Percentiles rank a stretch among this genome's conserved stretches.
Evolutionary conservation across 78 protist genomes (phyloP).

Genomic region (Dictyostelium purpureum): DNA sequence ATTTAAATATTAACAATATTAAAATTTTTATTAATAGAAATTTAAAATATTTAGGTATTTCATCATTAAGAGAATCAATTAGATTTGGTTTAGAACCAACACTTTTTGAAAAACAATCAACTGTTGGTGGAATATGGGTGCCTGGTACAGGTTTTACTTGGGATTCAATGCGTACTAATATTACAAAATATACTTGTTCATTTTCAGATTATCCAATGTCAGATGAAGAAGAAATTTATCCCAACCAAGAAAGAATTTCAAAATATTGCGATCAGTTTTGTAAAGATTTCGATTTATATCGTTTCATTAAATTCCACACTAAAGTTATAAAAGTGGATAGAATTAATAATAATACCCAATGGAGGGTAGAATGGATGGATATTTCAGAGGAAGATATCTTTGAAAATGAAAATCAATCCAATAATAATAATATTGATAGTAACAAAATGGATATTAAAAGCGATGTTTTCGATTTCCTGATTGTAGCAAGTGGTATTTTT

Average conservation of each 20-base stretch:
- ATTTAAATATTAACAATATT: no score
- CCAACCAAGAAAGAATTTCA: not conserved
- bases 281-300: not conserved
- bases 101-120: slow-evolving; percentile 1
- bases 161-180: slow-evolving; percentile 14
- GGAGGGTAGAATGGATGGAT: not conserved
- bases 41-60: not conserved
- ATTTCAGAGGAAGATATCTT: no score
- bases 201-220: slow-evolving; percentile 33
- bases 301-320: not conserved
- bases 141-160: not conserved
- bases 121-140: slow-evolving; percentile 39
- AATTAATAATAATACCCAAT: not conserved
- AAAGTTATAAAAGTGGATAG: not conserved
- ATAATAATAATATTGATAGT: not conserved
- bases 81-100: slow-evolving; percentile 23
- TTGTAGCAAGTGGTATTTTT: not conserved
- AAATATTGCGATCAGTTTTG: not conserved
- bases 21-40: no score
- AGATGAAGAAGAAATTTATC: not conserved
- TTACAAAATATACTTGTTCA: not conserved
- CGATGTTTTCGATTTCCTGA: not conserved
- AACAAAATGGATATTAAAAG: not conserved
- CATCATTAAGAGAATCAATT: not conserved
- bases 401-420: not conserved